Conservation (phyloP, 352 stramenopile genomes). For the Phytophthora idaei region DNA sequence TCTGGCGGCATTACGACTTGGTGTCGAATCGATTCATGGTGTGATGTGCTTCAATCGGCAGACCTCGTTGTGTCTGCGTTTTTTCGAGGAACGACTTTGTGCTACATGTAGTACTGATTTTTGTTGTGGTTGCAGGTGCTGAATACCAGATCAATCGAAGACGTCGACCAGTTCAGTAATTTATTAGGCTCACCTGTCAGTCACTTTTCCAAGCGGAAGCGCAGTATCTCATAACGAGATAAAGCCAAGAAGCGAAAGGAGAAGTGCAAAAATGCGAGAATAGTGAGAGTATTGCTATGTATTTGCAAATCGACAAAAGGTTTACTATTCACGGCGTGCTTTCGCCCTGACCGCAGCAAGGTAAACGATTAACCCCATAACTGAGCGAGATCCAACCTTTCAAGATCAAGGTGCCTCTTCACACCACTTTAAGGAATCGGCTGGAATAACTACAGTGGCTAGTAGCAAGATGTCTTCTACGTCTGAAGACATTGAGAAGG, state of each 20-base stretch:
- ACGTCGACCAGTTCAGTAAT: slow-evolving; percentile 41
- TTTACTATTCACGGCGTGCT: background rate
- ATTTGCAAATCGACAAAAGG: slow-evolving; percentile 22
- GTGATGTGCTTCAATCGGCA: slow-evolving; percentile 3
- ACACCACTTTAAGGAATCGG: slow-evolving; percentile 1
- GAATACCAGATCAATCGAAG: slow-evolving; percentile 34
- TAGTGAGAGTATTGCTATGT: slow-evolving; percentile 14
- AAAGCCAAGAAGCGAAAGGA: background rate
- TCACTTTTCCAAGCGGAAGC: slow-evolving; percentile 38
- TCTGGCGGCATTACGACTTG: slow-evolving; percentile 76
- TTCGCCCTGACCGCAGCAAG: no score
- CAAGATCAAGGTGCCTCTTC: slow-evolving; percentile 28
- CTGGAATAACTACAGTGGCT: background rate
- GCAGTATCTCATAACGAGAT: slow-evolving; percentile 38
- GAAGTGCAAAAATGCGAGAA: background rate
- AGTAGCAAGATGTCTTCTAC: slow-evolving; percentile 19
- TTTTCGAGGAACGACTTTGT: no score
- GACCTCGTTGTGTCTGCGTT: background rate
- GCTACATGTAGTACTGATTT: slow-evolving; percentile 2
- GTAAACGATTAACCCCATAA: background rate
- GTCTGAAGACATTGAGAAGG: slow-evolving; percentile 34
- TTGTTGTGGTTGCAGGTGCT: slow-evolving; percentile 35
- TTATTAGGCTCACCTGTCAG: slow-evolving; percentile 34
- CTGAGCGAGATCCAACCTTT: slow-evolving; percentile 25
- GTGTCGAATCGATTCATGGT: slow-evolving; percentile 81